A percentile compares a stretch with the other conserved stretches of the same genome.
Evolutionary conservation across 2,329 filamentous ascomycete genomes (phyloP).

Genomic region (Aspergillus ibericus): DNA sequence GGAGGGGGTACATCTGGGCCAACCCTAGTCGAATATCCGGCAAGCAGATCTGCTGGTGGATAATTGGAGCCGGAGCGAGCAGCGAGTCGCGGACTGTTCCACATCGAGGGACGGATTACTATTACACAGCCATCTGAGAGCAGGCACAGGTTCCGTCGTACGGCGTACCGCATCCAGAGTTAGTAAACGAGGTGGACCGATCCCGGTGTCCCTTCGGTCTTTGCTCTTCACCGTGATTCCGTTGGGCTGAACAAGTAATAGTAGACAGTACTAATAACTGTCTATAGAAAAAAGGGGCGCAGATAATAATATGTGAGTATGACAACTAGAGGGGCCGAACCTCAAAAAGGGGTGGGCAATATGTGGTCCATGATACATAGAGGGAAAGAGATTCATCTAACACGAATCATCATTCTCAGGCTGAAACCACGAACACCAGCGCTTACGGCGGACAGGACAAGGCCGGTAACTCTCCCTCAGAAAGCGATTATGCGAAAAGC

Average conservation of each 20-base stretch:
- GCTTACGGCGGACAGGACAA: slow-evolving; percentile 1
- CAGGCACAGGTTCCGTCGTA: not conserved
- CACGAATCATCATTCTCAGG: not conserved
- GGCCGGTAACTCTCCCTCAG: not conserved
- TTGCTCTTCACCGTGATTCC: slow-evolving; percentile 2
- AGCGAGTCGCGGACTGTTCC: not conserved
- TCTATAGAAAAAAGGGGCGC: not conserved
- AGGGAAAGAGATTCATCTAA: not conserved
- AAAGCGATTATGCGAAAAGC: not conserved
- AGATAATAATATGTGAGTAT: not conserved
- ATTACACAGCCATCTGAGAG: not conserved
- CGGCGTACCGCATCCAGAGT: not conserved
- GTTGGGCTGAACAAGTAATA: not conserved
- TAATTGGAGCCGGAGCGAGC: not conserved
- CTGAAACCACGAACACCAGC: not conserved
- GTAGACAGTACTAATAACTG: too few species aligned
- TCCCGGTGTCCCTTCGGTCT: not conserved
- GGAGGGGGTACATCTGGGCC: not conserved
- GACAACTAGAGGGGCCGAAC: not conserved
- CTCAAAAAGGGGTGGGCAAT: not conserved
- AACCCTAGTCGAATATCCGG: not conserved
- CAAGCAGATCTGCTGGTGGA: not conserved
- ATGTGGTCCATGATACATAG: not conserved
- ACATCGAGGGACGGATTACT: not conserved
- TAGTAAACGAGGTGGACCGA: slow-evolving; percentile 4